Base-by-base conservation (phyloP, 371 early-diverging fungal genomes). In the Mucor saturninus region DNA sequence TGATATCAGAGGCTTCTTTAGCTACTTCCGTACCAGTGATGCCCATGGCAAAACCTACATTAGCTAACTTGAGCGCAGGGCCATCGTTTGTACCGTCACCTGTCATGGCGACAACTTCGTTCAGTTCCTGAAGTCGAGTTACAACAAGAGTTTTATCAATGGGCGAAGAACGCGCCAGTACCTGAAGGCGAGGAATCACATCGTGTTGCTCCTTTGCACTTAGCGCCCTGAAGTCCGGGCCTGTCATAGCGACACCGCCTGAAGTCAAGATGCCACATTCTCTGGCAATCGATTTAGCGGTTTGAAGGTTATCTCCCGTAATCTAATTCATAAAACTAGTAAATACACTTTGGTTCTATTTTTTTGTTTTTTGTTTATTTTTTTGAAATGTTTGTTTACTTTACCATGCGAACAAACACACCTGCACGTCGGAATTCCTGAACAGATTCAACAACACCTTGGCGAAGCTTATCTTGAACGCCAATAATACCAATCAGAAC, bases 361-460 rank as follows among this genome's bases (percentile, higher is more conserved):
- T 13, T 4, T 42, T 21, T 21, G 21, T 21, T 21, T 21, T 21
- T 21, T 21, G 21, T 21, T 21, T 21, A 1, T 21, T 21, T 21
- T 21, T 21, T 21, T 21, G 0, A 21, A 21, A 21, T 14, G n/a
- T 21, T 46, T 8, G 21, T 15, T 8, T 46, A 46, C 21, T 6
- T 46, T 46, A 46, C 46, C 46, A 46, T 46, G 26, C 46, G 46
- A 46, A 46, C 46, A 46, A 46, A 4, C n/a, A 46, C 46, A 21
- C 46, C 26, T 21, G 26, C 46, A 46, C 46, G 46, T 46, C 46
- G n/a, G 21, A 46, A 46, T 46, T 46, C 26, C 21, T 46, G 46
- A 6, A 46, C 21, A 5, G 46, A 46, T 46, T 46, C 46, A 21
- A 21, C 21, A 1, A 46, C 46, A 3, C 46, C 46, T 46, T 46